A percentile compares a stretch with the other conserved stretches of the same genome.
Conservation (phyloP, 352 stramenopile genomes). For the Blastocystis hominis region DNA sequence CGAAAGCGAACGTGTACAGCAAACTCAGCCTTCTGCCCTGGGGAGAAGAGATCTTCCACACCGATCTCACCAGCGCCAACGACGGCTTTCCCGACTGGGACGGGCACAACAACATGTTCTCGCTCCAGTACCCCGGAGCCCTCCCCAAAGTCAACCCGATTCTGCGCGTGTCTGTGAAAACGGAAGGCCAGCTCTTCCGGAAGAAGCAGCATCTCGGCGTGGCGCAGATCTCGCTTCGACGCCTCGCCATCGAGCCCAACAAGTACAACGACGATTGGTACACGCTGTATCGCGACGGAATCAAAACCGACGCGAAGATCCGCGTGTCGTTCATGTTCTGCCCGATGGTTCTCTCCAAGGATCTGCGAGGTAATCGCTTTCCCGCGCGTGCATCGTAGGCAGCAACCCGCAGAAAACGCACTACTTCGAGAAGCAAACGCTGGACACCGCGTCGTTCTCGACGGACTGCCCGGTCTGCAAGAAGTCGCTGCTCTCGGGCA, state of each 20-base stretch:
- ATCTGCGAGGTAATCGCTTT: neutral
- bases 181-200: neutral
- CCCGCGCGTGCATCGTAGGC: neutral
- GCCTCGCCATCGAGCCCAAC: neutral
- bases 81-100: slow-evolving; percentile 22
- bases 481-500: slow-evolving; percentile 11
- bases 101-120: neutral
- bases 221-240: neutral
- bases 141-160: slow-evolving; percentile 18
- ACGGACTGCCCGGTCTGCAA: neutral
- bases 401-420: slow-evolving; percentile 19
- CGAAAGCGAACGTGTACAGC: neutral
- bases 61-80: neutral
- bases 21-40: slow-evolving; percentile 1
- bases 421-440: slow-evolving; percentile 26
- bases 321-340: slow-evolving; percentile 34
- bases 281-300: neutral
- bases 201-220: neutral
- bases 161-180: neutral
- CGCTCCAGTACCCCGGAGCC: neutral
- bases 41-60: neutral
- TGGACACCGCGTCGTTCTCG: neutral
- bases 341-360: neutral
- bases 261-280: slow-evolving; percentile 32
- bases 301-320: neutral